Evolutionary conservation across 2,329 filamentous ascomycete genomes (phyloP).

Genomic region (Cadophora luteo-olivacea): DNA sequence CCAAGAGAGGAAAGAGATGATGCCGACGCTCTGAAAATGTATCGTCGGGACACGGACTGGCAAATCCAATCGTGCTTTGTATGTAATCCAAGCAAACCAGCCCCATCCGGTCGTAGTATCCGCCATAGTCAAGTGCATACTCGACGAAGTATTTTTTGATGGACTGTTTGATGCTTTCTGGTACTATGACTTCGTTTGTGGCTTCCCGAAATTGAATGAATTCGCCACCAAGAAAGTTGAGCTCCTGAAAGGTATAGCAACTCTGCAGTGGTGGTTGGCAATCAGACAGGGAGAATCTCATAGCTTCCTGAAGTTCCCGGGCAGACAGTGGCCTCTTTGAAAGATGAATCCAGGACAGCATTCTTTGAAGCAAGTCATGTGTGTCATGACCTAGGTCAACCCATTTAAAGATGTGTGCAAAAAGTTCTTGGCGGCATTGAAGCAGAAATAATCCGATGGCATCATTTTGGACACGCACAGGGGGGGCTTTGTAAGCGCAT

Average conservation of each 20-base stretch:
- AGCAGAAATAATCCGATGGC: background rate
- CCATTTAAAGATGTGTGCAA: background rate
- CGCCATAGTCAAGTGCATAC: background rate
- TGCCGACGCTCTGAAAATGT: background rate
- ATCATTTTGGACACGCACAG: background rate
- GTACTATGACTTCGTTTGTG: background rate
- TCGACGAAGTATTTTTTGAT: background rate
- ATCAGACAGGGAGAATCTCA: background rate
- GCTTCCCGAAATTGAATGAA: background rate
- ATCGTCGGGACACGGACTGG: background rate
- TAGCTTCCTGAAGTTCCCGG: background rate
- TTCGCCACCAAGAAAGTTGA: background rate
- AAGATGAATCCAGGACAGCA: background rate
- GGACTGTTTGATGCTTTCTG: background rate
- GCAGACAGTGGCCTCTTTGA: background rate
- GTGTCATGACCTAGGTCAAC: background rate
- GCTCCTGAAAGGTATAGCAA: background rate
- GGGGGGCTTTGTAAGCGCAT: background rate
- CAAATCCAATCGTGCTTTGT: background rate
- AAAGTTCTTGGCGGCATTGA: background rate
- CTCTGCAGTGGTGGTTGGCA: background rate
- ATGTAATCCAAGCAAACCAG: background rate
- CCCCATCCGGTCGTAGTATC: background rate
- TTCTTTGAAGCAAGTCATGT: background rate
- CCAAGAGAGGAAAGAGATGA: background rate